Percentiles rank a stretch among this genome's conserved stretches.
Evolutionary conservation across 176 grass and related monocot species (phyloP).

Genomic region (Bothriochloa decipiens): DNA sequence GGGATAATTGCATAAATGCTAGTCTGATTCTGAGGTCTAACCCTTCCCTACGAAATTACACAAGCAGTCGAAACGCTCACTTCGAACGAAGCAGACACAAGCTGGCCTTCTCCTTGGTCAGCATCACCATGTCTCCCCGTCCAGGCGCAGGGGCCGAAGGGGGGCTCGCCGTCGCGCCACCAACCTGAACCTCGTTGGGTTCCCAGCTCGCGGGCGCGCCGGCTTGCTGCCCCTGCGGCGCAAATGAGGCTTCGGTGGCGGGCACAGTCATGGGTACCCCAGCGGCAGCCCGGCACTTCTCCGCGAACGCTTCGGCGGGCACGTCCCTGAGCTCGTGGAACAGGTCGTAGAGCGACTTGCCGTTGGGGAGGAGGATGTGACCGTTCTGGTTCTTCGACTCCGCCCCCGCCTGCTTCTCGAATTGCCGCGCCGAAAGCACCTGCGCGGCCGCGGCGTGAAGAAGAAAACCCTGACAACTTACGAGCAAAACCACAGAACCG

Average conservation of each 20-base stretch:
- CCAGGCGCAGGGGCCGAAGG: background rate
- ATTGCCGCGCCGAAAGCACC: conserved; percentile 55
- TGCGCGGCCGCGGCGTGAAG: conserved; percentile 18
- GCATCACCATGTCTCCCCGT: conserved; percentile 10
- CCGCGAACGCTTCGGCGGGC: conserved; percentile 28
- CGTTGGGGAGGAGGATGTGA: no score
- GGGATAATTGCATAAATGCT: no score
- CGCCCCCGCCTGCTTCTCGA: conserved; percentile 57
- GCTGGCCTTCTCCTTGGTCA: conserved; percentile 47
- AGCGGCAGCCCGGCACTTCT: conserved; percentile 25
- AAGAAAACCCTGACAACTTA: conserved; percentile 7
- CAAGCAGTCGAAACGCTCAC: conserved; percentile 31
- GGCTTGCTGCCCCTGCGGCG: conserved; percentile 17
- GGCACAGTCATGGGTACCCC: conserved; percentile 40
- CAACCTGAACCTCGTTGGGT: background rate
- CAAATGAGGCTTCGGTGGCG: background rate
- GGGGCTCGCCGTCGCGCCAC: background rate
- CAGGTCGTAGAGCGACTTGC: conserved; percentile 53
- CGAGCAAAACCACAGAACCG: background rate
- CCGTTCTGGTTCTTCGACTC: conserved; percentile 49
- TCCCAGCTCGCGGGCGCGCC: conserved; percentile 11
- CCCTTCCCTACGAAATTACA: conserved; percentile 38
- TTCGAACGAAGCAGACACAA: no score
- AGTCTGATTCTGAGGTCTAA: no score
- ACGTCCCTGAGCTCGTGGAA: conserved; percentile 45